Evolutionary conservation across 2,329 filamentous ascomycete species (phyloP), one percentile per base, ranked within the genome.

Genomic region (Arthrinium phaeospermum): DNA sequence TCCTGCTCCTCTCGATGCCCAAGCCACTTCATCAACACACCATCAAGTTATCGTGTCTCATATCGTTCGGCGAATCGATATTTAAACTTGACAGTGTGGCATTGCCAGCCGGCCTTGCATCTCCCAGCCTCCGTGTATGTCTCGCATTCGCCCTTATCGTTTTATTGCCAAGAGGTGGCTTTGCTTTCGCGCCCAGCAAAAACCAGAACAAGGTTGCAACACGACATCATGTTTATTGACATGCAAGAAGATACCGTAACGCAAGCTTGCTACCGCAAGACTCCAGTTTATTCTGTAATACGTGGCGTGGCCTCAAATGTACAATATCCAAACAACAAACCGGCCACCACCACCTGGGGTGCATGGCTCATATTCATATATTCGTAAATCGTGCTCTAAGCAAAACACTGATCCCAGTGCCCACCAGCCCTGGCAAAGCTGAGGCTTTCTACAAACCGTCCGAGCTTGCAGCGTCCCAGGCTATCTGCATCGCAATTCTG

Each of bases 401-500:
- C 76, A 73, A 86, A 88, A 80, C 94, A 97, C 73, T 87, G 79
- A 71, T 87, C 85, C 95, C 95, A 98, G 67, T 88, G 82, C 0
- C 95, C 95, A 19, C 93, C 93, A 12, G 80, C 82, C 75, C 87
- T 88, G 2, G 93, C 93, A 86, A 96, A 98, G 69, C 85, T 88
- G 78, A 97, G 83, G 75, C 93, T 93, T 44, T 93, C 84, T 19
- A 98, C 88, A 82, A 96, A 98, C 14, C 86, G 87, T 74, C 85
- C 84, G 73, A 97, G 80, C 74, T 80, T 88, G 80, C 95, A 98
- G 44, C 93, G 86, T 2, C 95, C 95, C 70, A 91, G 81, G 68
- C 81, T 78, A 81, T 98, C 94, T 4, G 87, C 91, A 14, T 86
- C 87, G 81, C 95, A 98, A 68, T 87, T 91, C 75, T 89, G 84